Conservation (phyloP, 106 monocot species). For the Acorus gramineus region DNA sequence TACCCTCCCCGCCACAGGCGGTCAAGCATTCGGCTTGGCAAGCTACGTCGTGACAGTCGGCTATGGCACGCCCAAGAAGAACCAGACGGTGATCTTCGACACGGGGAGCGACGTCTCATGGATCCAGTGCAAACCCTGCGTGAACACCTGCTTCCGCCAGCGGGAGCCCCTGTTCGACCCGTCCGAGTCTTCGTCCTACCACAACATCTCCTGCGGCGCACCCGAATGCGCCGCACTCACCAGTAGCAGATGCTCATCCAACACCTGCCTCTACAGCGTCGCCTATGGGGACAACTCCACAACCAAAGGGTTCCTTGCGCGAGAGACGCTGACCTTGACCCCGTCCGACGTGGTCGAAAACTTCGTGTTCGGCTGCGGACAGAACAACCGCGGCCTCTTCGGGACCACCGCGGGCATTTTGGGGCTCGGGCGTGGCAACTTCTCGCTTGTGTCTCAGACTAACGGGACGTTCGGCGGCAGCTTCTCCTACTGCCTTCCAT, state of each 20-base stretch:
- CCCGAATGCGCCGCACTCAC: neutral
- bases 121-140: no score
- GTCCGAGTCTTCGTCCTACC: neutral
- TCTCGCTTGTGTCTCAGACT: neutral
- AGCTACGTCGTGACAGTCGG: no score
- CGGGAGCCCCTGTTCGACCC: neutral
- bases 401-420: neutral
- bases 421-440: neutral
- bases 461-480: neutral
- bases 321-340: neutral
- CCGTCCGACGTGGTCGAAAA: neutral
- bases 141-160: neutral
- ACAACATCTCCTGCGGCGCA: neutral
- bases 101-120: no score
- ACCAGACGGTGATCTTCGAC: no score
- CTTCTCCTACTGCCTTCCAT: neutral
- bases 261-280: neutral
- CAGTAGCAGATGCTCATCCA: neutral
- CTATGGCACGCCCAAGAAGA: no score
- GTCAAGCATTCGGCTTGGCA: no score
- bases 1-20: no score
- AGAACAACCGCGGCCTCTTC: neutral
- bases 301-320: neutral
- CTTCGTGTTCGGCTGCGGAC: slow-evolving; percentile 1
- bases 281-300: neutral